Evolutionary conservation across 2,329 filamentous ascomycete species (phyloP), one percentile per base, ranked within the genome.

Genomic region (Phialophora verrucosa): DNA sequence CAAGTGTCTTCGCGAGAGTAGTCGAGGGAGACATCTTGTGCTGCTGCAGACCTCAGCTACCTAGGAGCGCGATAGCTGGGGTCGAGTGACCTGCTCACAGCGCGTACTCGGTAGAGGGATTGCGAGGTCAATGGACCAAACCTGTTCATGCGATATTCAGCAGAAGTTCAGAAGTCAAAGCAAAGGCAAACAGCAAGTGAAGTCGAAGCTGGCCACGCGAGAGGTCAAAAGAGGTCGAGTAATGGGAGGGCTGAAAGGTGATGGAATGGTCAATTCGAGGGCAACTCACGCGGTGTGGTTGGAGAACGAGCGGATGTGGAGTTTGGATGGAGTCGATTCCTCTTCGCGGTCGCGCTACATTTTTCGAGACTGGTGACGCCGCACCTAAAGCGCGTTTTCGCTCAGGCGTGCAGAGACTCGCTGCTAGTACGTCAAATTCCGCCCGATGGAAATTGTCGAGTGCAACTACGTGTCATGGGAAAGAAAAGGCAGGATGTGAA

Each of bases 51-150:
- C 35, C 62, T 60, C 59, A 67, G 68, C 64, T 63, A 64, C 57
- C 59, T 58, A 29, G 53, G 62, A 55, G 58, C 50, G 61, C 62
- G 66, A 32, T 53, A 56, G 38, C 63, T 35, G 55, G 58, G 53
- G 53, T 32, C 31, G 54, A 51, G 67, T 73, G 71, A 74, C 74
- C 73, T 65, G 66, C 70, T 71, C 71, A 62, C 73, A 72, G 69
- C 71, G 72, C 72, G 74, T 76, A 72, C 76, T 75, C 47, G 67
- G 65, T 60, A 74, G 74, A 67, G 78, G 77, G 68, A 78, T 80
- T 38, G 77, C 49, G 51, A 53, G 61, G 20, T 35, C 14, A 17
- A 31, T 54, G 17, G 44, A 27, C 25, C 29, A 25, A 50, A 20
- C 35, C 61, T 66, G 66, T 53, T 68, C 65, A 63, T 66, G 29